A percentile compares a stretch with the other conserved stretches of the same genome.
phyloP scores from a whole-genome alignment of 257 asterid genomes.

The Penstemon davidsonii region DNA sequence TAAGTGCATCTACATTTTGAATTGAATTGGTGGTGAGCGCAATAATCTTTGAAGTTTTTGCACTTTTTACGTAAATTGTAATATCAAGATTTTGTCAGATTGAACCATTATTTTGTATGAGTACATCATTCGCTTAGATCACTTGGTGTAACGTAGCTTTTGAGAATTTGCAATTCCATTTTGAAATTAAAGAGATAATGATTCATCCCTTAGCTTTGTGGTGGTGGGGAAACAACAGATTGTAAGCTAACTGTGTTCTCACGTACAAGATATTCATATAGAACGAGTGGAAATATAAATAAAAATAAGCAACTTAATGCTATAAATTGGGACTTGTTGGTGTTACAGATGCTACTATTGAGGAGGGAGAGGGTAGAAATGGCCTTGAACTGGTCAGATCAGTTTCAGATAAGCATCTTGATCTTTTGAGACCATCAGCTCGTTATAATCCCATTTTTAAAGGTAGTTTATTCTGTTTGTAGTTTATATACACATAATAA shows the following conservation, averaged over 20 bases:
- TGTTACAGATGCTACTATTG: slow-evolving; percentile 70
- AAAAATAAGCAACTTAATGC: slow-evolving; percentile 29
- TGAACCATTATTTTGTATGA: neutral
- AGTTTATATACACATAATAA: neutral
- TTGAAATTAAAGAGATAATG: slow-evolving; percentile 4
- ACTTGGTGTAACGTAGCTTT: neutral
- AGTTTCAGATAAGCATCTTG: slow-evolving; percentile 86
- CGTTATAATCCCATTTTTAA: slow-evolving; percentile 78
- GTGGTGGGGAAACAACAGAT: slow-evolving; percentile 1
- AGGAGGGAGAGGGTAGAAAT: slow-evolving; percentile 73
- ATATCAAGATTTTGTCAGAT: neutral
- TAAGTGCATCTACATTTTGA: neutral
- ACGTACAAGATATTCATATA: slow-evolving; percentile 10
- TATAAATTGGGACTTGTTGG: slow-evolving; percentile 48
- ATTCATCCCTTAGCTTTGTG: neutral
- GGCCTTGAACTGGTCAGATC: slow-evolving; percentile 78
- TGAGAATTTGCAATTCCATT: slow-evolving; percentile 1
- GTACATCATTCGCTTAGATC: slow-evolving; percentile 1
- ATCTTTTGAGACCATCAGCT: slow-evolving; percentile 93
- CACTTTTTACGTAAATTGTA: neutral
- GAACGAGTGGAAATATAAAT: slow-evolving; percentile 10
- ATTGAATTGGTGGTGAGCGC: too few species aligned
- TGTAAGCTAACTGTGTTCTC: slow-evolving; percentile 20
- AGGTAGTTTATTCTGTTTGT: slow-evolving; percentile 56
- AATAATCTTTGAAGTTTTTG: neutral